Base-by-base conservation (phyloP, 352 stramenopile species). In the Nothophytophthora sp. region DNA sequence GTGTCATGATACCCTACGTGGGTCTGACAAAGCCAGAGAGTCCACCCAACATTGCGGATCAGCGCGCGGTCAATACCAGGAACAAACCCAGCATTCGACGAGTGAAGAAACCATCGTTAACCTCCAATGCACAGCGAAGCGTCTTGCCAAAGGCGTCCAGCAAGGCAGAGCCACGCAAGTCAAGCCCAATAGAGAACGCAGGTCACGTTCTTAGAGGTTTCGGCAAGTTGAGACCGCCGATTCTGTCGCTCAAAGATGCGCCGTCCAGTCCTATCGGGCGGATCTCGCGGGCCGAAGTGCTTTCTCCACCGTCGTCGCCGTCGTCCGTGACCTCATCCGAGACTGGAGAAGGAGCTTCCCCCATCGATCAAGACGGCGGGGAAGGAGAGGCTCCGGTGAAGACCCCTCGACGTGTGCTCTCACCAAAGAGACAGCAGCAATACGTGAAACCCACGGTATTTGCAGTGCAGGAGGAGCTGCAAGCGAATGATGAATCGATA, bases 301-400 rank as follows among this genome's bases (percentile, higher is more conserved):
- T 85, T 0, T 85, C 73, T 9, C 74, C 77, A 7, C 77, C 74
- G 8, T 73, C 77, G 1, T 86, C 77, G 5, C 74, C 74, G 8
- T 76, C 72, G 15, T 88, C 77, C 23, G 60, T 67, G 19, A 66
- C 69, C 3, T 88, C 76, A 10, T 51, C 50, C 16, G 52, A 67
- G 19, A n/a, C 43, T 38, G 24, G 53, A 30, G 47, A 64, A n/a
- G 48, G 16, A 19, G 9, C 24, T 13, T 15, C 38, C 8, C 20
- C 11, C 4, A 5, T 45, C 0, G 43, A n/a, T n/a, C n/a, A n/a
- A n/a, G n/a, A 50, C 2, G 44, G 24, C 3, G 45, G 39, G n/a
- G 45, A 12, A 41, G 11, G n/a, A 4, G 38, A 37, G 2, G 16
- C 4, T 11, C 29, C 16, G 12, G 35, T 25, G 9, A 41, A 56